Conservation (phyloP, 495 filamentous ascomycete species). For the Podospora comata region DNA sequence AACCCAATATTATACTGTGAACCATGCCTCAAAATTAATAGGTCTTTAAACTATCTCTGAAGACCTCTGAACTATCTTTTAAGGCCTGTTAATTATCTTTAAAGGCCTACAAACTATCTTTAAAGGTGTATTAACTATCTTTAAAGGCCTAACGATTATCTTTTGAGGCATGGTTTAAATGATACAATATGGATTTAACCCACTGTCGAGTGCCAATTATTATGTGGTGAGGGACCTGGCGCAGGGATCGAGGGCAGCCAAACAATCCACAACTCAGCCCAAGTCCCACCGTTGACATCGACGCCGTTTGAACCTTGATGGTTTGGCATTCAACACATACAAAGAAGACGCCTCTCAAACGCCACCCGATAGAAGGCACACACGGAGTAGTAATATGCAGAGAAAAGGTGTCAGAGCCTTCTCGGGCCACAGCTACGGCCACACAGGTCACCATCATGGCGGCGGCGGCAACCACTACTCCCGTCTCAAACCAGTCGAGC, state of each 20-base stretch:
- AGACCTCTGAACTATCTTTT: no score
- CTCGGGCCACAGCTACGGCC: slow-evolving; percentile 36
- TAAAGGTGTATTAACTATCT: no score
- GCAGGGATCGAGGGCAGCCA: neutral
- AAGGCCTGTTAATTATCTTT: no score
- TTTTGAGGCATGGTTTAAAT: no score
- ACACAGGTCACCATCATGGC: neutral
- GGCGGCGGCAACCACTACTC: slow-evolving; percentile 42
- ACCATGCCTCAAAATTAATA: no score
- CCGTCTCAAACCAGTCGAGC: slow-evolving; percentile 65
- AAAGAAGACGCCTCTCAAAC: neutral
- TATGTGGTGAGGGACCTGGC: neutral
- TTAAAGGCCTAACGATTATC: no score
- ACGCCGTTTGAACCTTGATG: neutral
- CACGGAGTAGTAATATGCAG: slow-evolving; percentile 23
- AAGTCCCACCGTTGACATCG: neutral
- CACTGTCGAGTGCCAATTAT: no score
- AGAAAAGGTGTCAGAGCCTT: slow-evolving; percentile 43
- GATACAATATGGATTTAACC: no score
- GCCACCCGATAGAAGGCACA: neutral
- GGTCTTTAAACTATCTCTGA: no score
- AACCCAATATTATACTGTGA: no score
- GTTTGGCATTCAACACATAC: neutral
- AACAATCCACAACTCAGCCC: neutral
- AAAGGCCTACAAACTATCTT: no score